phyloP scores from a whole-genome alignment of 1,284 basidiomycete genomes.

The Spongispora temasekensis region DNA sequence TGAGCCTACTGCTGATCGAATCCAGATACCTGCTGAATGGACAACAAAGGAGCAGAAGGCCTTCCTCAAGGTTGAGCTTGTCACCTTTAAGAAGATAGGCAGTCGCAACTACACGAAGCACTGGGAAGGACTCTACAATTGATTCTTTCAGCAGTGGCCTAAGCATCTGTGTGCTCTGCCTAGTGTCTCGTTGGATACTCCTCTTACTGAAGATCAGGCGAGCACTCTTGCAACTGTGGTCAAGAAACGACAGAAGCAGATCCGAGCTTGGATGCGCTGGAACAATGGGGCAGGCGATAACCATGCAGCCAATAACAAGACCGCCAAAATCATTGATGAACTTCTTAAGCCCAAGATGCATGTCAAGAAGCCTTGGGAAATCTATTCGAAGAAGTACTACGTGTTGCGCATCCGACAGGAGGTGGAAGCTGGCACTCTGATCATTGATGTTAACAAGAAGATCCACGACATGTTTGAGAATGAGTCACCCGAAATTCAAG shows the following conservation, averaged over 20 bases:
- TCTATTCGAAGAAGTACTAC: neutral
- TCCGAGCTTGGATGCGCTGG: neutral
- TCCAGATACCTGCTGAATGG: neutral
- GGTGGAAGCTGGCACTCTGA: neutral
- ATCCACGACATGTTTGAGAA: neutral
- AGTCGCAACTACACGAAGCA: neutral
- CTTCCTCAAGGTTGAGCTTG: neutral
- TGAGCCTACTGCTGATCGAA: neutral
- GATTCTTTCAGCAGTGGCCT: neutral
- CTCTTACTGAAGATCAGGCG: neutral
- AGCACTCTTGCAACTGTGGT: neutral
- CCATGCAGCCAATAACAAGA: neutral
- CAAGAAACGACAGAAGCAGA: neutral
- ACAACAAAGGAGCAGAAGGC: neutral
- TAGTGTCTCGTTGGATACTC: neutral
- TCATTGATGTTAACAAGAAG: neutral
- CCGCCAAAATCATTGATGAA: neutral
- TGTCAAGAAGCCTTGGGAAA: neutral
- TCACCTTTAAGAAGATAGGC: neutral
- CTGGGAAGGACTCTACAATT: neutral
- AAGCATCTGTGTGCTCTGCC: neutral
- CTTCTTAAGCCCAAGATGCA: neutral
- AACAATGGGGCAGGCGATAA: neutral
- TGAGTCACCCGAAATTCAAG: neutral
- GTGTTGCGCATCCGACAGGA: neutral